phyloP scores from a whole-genome alignment of 2,329 filamentous ascomycete species.

The Neofusicoccum laricinum region DNA sequence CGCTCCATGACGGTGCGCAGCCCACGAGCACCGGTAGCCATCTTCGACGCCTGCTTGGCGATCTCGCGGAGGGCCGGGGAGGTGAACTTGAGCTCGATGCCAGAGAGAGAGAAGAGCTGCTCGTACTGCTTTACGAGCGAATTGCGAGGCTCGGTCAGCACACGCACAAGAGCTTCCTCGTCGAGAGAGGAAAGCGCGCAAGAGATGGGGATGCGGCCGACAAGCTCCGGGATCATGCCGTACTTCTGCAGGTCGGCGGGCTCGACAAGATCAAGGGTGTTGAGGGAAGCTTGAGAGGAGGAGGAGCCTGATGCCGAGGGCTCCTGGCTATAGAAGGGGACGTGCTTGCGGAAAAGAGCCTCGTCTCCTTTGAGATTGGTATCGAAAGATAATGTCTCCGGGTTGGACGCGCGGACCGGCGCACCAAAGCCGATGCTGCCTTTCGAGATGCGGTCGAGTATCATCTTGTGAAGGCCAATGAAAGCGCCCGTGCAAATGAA shows the following conservation, averaged over 20 bases:
- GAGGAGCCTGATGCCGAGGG: constrained; percentile 23
- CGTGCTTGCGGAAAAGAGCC: constrained; percentile 55
- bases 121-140: constrained; percentile 85
- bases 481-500: constrained; percentile 98
- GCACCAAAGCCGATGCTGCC: constrained; percentile 90
- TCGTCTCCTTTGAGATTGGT: constrained; percentile 60
- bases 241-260: constrained; percentile 77
- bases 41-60: constrained; percentile 65
- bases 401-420: constrained; percentile 60
- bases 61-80: constrained; percentile 76
- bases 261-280: constrained; percentile 68
- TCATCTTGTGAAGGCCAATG: constrained; percentile 82
- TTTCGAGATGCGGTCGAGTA: constrained; percentile 83
- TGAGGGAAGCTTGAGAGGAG: constrained; percentile 42
- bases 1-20: constrained; percentile 49
- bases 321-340: constrained; percentile 52
- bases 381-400: constrained; percentile 53
- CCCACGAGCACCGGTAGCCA: constrained; percentile 66
- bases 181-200: constrained; percentile 78
- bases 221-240: constrained; percentile 91
- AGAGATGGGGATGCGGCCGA: constrained; percentile 90
- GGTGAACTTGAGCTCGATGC: constrained; percentile 77
- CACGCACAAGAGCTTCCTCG: constrained; percentile 68
- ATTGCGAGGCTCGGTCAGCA: constrained; percentile 90
- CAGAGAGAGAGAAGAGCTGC: constrained; percentile 78